Base-by-base conservation (phyloP, 1,284 basidiomycete genomes). In the Exobasidium rhododendri region DNA sequence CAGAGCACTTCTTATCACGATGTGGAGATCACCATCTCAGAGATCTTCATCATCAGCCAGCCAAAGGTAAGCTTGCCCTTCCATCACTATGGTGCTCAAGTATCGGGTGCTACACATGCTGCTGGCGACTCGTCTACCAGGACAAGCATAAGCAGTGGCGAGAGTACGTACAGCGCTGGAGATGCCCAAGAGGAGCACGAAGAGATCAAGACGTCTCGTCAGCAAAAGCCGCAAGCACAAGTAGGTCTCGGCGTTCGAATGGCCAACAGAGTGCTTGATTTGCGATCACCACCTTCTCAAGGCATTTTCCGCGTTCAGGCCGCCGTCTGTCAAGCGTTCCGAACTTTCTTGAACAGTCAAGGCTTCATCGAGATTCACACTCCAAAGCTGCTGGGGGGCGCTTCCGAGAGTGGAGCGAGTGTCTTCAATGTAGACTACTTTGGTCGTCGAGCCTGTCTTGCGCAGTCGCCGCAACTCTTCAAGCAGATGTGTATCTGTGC, bases 401-500 rank as follows among this genome's bases (percentile, higher is more conserved):
- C 74, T 17, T 75, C 74, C 43, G 75, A 77, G 56, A 70, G 67
- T 6, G 75, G 75, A 26, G 68, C 74, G 32, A 69, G 66, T 54
- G 75, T 77, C 40, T 77, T 77, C 58, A 66, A 66, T 61, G 67
- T 77, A 52, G 72, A 69, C 58, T 77, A 77, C 70, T 77, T 77
- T 70, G 75, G 72, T 2, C 67, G 75, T 32, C 63, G 68, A 17
- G 75, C 75, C 7, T 77, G 71, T 52, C 60, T 77, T 45, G 75
- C 75, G 1, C 75, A 77, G 59, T 65, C 62, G 28, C 75, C 75
- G 1, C 75, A 77, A 65, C 67, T 77, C 52, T 73, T 64, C 67
- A 77, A 77, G 67, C 75, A 77, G 65, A 74, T 76, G 75, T 72
- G 70, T 47, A 77, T 77, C 56, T 65, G 68, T 13, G 69, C 70